Evolutionary conservation across 2,329 filamentous ascomycete species (phyloP).

Genomic region (Sporothrix globosa): DNA sequence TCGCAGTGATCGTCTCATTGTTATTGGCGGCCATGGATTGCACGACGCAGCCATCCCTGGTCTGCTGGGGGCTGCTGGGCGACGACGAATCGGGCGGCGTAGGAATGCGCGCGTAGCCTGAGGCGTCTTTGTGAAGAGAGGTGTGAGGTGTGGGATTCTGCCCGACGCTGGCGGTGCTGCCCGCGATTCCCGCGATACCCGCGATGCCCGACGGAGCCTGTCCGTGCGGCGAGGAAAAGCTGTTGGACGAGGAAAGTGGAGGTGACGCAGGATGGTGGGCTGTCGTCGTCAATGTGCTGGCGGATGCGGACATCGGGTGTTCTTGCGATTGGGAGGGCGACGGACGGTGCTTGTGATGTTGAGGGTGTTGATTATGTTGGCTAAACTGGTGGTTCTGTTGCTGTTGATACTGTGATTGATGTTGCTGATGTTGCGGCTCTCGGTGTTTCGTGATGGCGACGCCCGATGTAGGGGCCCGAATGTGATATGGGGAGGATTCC

Average conservation of each 20-base stretch:
- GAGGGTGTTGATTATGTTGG: conserved; percentile 42
- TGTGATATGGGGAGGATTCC: conserved; percentile 69
- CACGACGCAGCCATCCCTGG: conserved; percentile 26
- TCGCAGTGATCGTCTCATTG: conserved; percentile 33
- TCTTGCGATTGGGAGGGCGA: conserved; percentile 13
- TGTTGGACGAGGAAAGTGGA: conserved; percentile 40
- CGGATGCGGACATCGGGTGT: background rate
- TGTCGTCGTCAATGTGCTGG: background rate
- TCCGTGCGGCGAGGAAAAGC: conserved; percentile 31
- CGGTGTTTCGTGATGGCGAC: conserved; percentile 44
- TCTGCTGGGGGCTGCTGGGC: conserved; percentile 43
- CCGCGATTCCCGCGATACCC: too few relatives aligned
- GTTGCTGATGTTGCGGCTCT: conserved; percentile 47
- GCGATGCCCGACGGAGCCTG: background rate
- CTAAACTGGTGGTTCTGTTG: conserved; percentile 43
- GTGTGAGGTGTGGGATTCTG: background rate
- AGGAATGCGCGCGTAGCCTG: conserved; percentile 27
- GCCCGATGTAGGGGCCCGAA: conserved; percentile 48
- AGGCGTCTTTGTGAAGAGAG: background rate
- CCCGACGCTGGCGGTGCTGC: conserved; percentile 6
- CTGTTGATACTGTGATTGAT: conserved; percentile 51
- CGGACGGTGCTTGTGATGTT: background rate
- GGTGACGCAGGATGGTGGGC: conserved; percentile 31
- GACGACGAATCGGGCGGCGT: conserved; percentile 50
- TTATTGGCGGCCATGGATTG: conserved; percentile 33